A percentile compares a stretch with the other conserved stretches of the same genome.
These are phyloP conservation scores for Polyplosphaeria fusca DNA, from an alignment of 495 filamentous ascomycete species.

Conservation along the genomic window DNA sequence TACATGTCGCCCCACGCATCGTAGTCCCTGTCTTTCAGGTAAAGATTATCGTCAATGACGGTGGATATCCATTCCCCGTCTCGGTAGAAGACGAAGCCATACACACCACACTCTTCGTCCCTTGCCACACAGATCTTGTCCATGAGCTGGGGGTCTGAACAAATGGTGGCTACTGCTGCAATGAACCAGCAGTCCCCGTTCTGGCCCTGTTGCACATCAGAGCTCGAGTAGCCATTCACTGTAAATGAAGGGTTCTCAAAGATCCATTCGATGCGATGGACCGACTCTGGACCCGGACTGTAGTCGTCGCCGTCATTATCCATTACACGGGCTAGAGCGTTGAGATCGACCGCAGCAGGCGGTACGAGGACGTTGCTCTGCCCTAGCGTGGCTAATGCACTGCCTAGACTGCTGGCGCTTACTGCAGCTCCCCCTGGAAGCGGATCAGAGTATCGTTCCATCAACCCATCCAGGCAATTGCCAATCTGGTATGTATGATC, in stretches of 20 bases:
- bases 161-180: constrained; percentile 78
- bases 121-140: constrained; percentile 78
- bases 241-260: constrained; percentile 30
- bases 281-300: constrained; percentile 15
- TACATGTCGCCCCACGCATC: constrained; percentile 50
- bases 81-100: constrained; percentile 90
- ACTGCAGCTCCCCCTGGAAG: background rate
- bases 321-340: constrained; percentile 46
- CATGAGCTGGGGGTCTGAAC: constrained; percentile 72
- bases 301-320: constrained; percentile 3
- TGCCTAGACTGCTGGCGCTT: background rate
- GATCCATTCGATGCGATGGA: constrained; percentile 32
- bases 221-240: constrained; percentile 30
- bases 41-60: constrained; percentile 83
- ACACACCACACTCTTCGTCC: constrained; percentile 79
- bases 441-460: constrained; percentile 8
- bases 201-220: constrained; percentile 71
- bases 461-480: constrained; percentile 27
- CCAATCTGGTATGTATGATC: constrained; percentile 47
- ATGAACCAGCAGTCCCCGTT: constrained; percentile 92
- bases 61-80: constrained; percentile 88
- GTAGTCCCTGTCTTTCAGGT: constrained; percentile 72
- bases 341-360: constrained; percentile 60
- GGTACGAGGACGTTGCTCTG: constrained; percentile 19
- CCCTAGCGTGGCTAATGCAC: constrained; percentile 16